Evolutionary conservation across 2,329 filamentous ascomycete genomes (phyloP), one percentile per base, ranked within the genome.

Genomic region (Microcera coccophila): DNA sequence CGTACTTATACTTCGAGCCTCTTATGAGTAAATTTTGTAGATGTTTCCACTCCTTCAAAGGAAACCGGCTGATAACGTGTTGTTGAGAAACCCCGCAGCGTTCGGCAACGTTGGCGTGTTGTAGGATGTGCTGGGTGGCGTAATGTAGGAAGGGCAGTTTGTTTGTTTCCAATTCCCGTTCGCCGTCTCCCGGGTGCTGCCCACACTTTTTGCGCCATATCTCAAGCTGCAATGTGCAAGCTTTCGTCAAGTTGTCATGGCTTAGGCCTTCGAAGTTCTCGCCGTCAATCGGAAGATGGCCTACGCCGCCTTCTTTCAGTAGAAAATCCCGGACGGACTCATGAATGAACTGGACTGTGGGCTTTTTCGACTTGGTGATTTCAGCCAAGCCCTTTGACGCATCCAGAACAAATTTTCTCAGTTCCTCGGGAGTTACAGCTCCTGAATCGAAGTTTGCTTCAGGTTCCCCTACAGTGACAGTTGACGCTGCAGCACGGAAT

Each of bases 321-420:
- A 77, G 54, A 19, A 72, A 76, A 5, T 76, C 72, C 3, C 65
- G 54, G 0, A 77, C 72, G 0, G 73, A 73, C 47, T 76, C 71
- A 31, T 78, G 74, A 9, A 77, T 76, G 47, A 37, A 75, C 42
- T 75, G 72, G 2, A 74, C 63, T 0, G 50, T 64, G 2, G 37
- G 45, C 0, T 16, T 16, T 9, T 56, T 45, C 0, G 53, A 48
- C 21, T 54, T 61, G 0, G 62, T 68, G 1, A 62, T 42, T 44
- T 74, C 70, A 0, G 64, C 67, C 14, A 76, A 62, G 0, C 74
- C 73, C 47, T 74, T 75, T 0, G 73, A 76, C 0, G 59, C 66
- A 34, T 49, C 60, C 0, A 67, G 39, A 1, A 76, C 56, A 22
- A 61, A 71, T 5, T 39, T 55, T 1, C 55, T 26, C 43, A 71